These are phyloP conservation scores for Ambrosiella xylebori DNA, from an alignment of 2,329 filamentous ascomycete species.

Conservation along the genomic window DNA sequence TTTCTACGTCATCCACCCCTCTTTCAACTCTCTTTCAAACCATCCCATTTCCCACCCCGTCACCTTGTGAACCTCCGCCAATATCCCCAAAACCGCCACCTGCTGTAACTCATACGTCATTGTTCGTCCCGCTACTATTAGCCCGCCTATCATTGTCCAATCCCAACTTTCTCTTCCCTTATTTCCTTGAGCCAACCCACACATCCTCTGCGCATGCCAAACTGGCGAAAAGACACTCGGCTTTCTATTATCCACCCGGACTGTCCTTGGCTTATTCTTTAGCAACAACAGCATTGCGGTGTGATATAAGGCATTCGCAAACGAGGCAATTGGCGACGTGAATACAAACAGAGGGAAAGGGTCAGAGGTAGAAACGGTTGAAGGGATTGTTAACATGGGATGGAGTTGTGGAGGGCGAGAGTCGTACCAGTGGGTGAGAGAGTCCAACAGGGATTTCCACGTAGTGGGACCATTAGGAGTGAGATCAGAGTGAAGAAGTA, in stretches of 20 bases:
- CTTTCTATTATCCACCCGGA: conserved; percentile 19
- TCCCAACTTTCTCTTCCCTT: conserved; percentile 30
- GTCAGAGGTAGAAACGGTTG: conserved; percentile 14
- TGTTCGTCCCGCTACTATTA: conserved; percentile 26
- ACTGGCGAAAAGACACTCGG: conserved; percentile 24
- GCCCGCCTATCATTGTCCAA: conserved; percentile 28
- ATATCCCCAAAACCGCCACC: conserved; percentile 22
- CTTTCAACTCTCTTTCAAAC: conserved; percentile 1
- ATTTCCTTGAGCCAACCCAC: conserved; percentile 32
- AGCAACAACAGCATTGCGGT: conserved; percentile 36
- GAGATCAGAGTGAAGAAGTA: conserved; percentile 17
- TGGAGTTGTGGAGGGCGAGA: conserved; percentile 20
- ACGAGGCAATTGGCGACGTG: conserved; percentile 23
- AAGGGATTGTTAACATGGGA: conserved; percentile 15
- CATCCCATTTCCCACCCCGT: conserved; percentile 25
- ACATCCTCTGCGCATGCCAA: conserved; percentile 32
- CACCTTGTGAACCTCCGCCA: conserved; percentile 22
- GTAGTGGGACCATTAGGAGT: conserved; percentile 15
- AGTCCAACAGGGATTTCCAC: conserved; percentile 20
- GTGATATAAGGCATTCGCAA: conserved; percentile 40
- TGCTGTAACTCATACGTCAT: conserved; percentile 34
- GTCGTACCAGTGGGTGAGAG: conserved; percentile 20
- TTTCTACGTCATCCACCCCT: conserved; percentile 3
- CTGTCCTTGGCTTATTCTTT: conserved; percentile 30
- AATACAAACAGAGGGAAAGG: conserved; percentile 23